Percentiles rank a stretch among this genome's conserved stretches.
Evolutionary conservation across 1,284 basidiomycete genomes (phyloP).

Genomic region (Neotropicomus parvogracilis): DNA sequence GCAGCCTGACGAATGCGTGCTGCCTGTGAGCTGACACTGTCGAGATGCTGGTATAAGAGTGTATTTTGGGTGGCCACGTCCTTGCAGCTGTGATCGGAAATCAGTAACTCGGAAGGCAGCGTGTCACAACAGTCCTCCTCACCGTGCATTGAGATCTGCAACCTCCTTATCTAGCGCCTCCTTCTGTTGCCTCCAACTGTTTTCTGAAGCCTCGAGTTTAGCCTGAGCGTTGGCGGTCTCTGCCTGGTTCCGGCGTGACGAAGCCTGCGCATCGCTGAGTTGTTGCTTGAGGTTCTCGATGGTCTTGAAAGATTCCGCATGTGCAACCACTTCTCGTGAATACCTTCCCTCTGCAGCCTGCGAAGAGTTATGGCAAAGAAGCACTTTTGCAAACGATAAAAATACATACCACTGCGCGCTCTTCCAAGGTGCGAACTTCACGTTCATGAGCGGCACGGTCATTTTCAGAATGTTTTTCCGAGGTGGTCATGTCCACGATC

Average conservation of each 20-base stretch:
- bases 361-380: not conserved
- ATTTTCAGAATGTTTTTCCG: conserved; percentile 61
- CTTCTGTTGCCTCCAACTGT: conserved; percentile 78
- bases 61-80: conserved; percentile 78
- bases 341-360: conserved; percentile 81
- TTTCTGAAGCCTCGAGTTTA: conserved; percentile 66
- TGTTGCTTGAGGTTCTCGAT: conserved; percentile 66
- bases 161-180: conserved; percentile 76
- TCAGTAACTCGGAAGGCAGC: not conserved
- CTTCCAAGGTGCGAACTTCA: conserved; percentile 62
- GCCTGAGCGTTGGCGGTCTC: conserved; percentile 71
- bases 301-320: conserved; percentile 77
- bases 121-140: conserved; percentile 13
- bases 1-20: conserved; percentile 70
- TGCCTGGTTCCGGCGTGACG: conserved; percentile 54
- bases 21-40: conserved; percentile 81
- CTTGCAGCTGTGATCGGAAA: conserved; percentile 50
- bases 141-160: conserved; percentile 67
- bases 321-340: conserved; percentile 74
- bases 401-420: conserved; percentile 59
- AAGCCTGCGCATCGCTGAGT: conserved; percentile 47
- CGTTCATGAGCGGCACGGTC: conserved; percentile 62
- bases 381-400: not conserved
- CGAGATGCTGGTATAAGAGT: conserved; percentile 80
- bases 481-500: conserved; percentile 69